Evolutionary conservation across 148 eudicot genomes (phyloP), one percentile per base, ranked within the genome.

Genomic region (Fagopyrum homotropicum): DNA sequence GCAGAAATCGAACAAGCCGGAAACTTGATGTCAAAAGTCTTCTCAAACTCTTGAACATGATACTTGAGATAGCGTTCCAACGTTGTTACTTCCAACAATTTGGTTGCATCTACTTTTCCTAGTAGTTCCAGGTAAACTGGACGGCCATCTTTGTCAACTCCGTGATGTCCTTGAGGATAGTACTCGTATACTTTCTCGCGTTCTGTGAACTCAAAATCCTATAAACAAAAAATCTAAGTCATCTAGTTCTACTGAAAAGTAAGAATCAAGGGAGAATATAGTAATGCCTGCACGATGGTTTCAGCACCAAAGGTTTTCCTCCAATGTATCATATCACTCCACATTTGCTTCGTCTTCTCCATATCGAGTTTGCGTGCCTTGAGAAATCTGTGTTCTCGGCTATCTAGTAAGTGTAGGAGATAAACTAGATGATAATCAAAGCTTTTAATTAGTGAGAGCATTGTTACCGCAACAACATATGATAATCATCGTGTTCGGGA

Each of bases 151-250:
- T 89, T 95, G 74, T 95, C 99, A 50, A 92, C 89, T 46, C 99
- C 97, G 72, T 95, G 98, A 85, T 95, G 82, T 76, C 98, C 98
- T 66, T 95, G 98, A 73, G 98, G 98, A 75, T 95, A 95, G 56
- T 95, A 85, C 81, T 89, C 88, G 50, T 86, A 51, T 17, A 95
- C 96, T 80, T 95, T 91, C 79, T 83, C 79, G 72, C 88, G 46
- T 79, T 95, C 99, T 44, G 86, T 72, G 82, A 90, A 95, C 11
- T 92, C 92, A 76, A 92, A 95, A 72, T 95, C 99, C 99, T 82
- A 80, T 45, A 14, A 81, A 84, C 2, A 35, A 35, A 35, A 35
- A 35, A 35, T 35, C 40, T 35, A 52, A 80, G 7, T 63, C 22
- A 14, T 50, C 49, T n/a, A 77, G 72, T 35, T 14, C 10, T 30